Conservation (phyloP, 108 stramenopile species). For the Skeletonema marinoi region DNA sequence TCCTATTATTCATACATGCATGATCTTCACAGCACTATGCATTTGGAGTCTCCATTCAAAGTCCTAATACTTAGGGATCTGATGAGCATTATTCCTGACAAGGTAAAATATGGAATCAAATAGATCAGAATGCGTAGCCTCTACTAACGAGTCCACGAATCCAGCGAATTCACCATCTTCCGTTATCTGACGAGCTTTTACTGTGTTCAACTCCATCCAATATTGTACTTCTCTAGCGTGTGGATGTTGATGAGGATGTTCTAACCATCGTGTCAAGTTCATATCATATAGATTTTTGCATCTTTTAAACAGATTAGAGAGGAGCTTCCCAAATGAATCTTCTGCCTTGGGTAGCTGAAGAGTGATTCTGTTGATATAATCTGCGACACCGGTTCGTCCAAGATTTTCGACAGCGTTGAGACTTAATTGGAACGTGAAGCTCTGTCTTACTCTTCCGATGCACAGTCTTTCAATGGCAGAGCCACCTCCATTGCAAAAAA, state of each 20-base stretch:
- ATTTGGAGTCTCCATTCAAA: background rate
- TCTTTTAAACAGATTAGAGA: background rate
- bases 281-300: constrained; percentile 3
- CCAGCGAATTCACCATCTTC: background rate
- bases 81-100: background rate
- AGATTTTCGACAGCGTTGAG: constrained; percentile 2
- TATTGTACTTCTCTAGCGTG: background rate
- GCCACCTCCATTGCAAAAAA: background rate
- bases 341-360: background rate
- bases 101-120: background rate
- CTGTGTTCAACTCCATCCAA: background rate
- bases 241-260: background rate
- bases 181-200: background rate
- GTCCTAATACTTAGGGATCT: background rate
- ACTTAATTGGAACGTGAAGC: background rate
- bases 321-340: constrained; percentile 4
- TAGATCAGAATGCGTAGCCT: background rate
- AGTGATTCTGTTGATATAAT: background rate
- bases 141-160: background rate
- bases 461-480: background rate
- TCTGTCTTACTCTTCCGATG: background rate
- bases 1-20: background rate
- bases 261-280: constrained; percentile 1
- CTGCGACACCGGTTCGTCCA: background rate
- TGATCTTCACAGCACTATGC: background rate